These are phyloP conservation scores for Verbascum thapsus DNA, from an alignment of 257 asterid genomes.

Conservation along the genomic window DNA sequence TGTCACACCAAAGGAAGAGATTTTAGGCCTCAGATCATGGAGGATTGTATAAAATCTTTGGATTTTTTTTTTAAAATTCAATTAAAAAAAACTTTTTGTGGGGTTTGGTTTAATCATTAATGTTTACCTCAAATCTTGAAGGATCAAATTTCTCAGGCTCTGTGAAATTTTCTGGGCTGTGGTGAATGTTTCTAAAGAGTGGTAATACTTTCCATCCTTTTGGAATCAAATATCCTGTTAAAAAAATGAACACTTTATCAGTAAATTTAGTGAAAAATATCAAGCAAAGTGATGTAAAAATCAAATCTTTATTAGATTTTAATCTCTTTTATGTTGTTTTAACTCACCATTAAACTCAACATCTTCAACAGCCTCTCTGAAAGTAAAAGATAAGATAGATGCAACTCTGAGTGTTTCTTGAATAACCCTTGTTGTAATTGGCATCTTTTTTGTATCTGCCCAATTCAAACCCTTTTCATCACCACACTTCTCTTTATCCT, in stretches of 20 bases:
- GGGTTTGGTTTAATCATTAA: background rate
- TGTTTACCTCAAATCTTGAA: slow-evolving; percentile 90
- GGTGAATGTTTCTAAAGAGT: slow-evolving; percentile 88
- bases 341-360: slow-evolving; percentile 70
- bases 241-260: background rate
- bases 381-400: slow-evolving; percentile 68
- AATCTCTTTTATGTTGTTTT: background rate
- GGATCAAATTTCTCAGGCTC: slow-evolving; percentile 98
- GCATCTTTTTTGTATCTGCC: slow-evolving; percentile 71
- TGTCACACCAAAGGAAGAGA: slow-evolving; percentile 30
- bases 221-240: slow-evolving; percentile 75
- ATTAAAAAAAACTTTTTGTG: background rate
- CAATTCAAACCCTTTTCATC: slow-evolving; percentile 49
- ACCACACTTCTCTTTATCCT: slow-evolving; percentile 42
- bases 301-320: slow-evolving; percentile 3
- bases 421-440: slow-evolving; percentile 64
- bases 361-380: slow-evolving; percentile 86
- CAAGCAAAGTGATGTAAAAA: background rate
- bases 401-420: slow-evolving; percentile 83
- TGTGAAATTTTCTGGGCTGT: slow-evolving; percentile 77
- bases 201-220: slow-evolving; percentile 99
- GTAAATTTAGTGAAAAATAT: background rate
- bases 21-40: slow-evolving; percentile 26
- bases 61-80: background rate
- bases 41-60: background rate